A percentile compares a stretch with the other conserved stretches of the same genome.
These are phyloP conservation scores for Jimgerdemannia lactiflua DNA, from an alignment of 192 early-diverging fungal genomes.

Conservation along the genomic window DNA sequence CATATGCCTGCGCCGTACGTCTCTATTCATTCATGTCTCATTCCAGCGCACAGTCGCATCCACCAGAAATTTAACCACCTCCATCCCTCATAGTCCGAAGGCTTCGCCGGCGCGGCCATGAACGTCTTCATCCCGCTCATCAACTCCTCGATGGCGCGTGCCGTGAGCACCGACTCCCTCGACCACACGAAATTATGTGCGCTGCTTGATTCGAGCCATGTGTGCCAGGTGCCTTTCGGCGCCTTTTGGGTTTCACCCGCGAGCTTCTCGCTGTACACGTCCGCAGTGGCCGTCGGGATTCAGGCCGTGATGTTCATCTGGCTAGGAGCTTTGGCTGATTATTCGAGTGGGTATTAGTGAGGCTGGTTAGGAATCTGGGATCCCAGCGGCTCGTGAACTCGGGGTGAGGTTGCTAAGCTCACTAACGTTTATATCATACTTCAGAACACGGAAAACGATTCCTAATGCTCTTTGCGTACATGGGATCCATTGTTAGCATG, in stretches of 20 bases:
- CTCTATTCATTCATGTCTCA: neutral
- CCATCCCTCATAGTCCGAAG: slow-evolving; percentile 1
- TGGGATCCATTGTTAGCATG: neutral
- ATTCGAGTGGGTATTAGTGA: neutral
- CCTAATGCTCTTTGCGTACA: neutral
- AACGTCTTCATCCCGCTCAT: slow-evolving; percentile 14
- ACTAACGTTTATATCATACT: no score
- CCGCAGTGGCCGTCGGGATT: slow-evolving; percentile 7
- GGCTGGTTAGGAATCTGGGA: neutral
- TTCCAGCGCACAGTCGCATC: no score
- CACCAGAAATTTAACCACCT: neutral
- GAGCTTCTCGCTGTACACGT: slow-evolving; percentile 8
- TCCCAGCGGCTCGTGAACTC: neutral
- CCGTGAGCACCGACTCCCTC: neutral
- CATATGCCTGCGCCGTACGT: slow-evolving; percentile 12
- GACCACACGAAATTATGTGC: neutral
- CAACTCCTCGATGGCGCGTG: slow-evolving; percentile 4
- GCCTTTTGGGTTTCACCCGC: slow-evolving; percentile 11
- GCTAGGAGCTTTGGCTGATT: slow-evolving; percentile 11
- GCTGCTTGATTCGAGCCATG: neutral
- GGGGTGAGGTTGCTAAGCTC: no score
- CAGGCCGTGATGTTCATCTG: slow-evolving; percentile 12
- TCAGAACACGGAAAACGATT: slow-evolving; percentile 3
- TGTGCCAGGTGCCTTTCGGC: slow-evolving; percentile 9
- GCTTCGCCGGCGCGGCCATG: slow-evolving; percentile 7